These are phyloP conservation scores for Tylopilus intermedius DNA, from an alignment of 768 basidiomycete species.

Conservation along the genomic window DNA sequence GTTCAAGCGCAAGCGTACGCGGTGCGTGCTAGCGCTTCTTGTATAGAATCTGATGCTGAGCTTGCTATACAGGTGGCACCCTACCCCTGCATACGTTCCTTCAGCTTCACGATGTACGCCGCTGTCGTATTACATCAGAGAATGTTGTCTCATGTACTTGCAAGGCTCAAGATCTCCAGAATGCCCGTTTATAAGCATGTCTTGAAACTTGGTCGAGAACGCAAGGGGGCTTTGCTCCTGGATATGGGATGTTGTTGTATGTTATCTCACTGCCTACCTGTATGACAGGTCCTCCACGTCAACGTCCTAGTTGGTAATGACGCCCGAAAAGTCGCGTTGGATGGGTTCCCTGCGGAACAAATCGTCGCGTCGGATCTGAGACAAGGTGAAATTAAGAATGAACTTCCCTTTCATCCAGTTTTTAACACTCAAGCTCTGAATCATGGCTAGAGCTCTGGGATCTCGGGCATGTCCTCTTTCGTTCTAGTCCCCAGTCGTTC, in stretches of 20 bases:
- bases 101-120: slow-evolving; percentile 18
- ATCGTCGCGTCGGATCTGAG: slow-evolving; percentile 37
- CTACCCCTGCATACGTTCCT: slow-evolving; percentile 22
- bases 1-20: slow-evolving; percentile 33
- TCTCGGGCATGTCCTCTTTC: slow-evolving; percentile 58
- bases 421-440: not conserved
- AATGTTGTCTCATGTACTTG: not conserved
- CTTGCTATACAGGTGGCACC: slow-evolving; percentile 14
- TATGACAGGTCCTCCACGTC: not conserved
- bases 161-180: slow-evolving; percentile 20
- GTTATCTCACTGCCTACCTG: slow-evolving; percentile 13
- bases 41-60: not conserved
- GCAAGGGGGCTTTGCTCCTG: slow-evolving; percentile 35
- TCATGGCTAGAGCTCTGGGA: slow-evolving; percentile 50
- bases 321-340: slow-evolving; percentile 34
- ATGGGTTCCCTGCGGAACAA: slow-evolving; percentile 37
- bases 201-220: slow-evolving; percentile 34
- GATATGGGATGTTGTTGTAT: slow-evolving; percentile 45
- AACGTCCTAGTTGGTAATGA: slow-evolving; percentile 38
- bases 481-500: slow-evolving; percentile 45
- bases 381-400: slow-evolving; percentile 24
- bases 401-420: not conserved
- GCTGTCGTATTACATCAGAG: not conserved
- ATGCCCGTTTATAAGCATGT: slow-evolving; percentile 23
- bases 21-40: slow-evolving; percentile 13